phyloP scores from a whole-genome alignment of 495 filamentous ascomycete genomes.

The Bathelium albidoporum region DNA sequence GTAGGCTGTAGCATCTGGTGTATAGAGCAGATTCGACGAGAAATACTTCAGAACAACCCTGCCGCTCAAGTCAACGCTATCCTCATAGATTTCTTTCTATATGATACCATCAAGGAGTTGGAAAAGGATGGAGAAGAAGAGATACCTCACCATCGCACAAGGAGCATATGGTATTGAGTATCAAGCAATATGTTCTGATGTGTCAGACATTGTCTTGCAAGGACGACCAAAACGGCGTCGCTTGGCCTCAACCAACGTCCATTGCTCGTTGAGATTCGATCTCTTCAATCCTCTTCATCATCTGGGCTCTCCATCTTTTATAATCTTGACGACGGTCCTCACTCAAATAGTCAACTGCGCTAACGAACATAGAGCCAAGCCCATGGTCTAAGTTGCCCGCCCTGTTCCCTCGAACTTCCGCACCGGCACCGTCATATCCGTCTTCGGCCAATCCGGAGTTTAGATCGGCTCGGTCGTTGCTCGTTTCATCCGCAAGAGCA shows the following conservation, averaged over 20 bases:
- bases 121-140: constrained; percentile 43
- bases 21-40: constrained; percentile 76
- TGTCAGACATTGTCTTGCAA: background rate
- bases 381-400: constrained; percentile 38
- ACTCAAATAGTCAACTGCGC: constrained; percentile 68
- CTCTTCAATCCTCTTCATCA: constrained; percentile 47
- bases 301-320: constrained; percentile 58
- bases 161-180: constrained; percentile 87
- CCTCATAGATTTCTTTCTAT: constrained; percentile 91
- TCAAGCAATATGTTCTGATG: background rate
- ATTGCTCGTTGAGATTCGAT: constrained; percentile 28
- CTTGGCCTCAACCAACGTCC: background rate
- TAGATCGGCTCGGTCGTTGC: constrained; percentile 29
- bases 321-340: constrained; percentile 59
- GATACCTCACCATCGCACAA: constrained; percentile 84
- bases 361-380: constrained; percentile 75
- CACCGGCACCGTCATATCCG: constrained; percentile 24
- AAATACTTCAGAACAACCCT: constrained; percentile 65
- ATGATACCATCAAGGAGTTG: constrained; percentile 81
- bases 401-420: constrained; percentile 19
- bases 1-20: constrained; percentile 79
- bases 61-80: constrained; percentile 71
- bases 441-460: background rate
- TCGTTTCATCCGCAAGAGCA: constrained; percentile 28
- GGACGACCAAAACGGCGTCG: background rate